These are phyloP conservation scores for Aspergillus ochraceus DNA, from an alignment of 2,329 filamentous ascomycete genomes.

Conservation along the genomic window DNA sequence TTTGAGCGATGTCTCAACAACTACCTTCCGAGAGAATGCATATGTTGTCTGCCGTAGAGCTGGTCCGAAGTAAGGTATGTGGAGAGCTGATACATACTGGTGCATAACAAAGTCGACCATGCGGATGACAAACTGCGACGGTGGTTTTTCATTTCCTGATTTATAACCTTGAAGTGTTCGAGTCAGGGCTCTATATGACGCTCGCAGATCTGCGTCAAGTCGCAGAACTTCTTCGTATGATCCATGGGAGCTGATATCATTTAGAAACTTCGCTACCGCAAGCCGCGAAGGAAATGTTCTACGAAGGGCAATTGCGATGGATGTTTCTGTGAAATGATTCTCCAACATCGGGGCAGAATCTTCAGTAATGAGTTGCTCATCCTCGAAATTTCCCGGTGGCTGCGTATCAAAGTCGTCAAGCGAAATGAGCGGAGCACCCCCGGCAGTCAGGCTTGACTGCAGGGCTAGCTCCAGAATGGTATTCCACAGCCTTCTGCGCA, in stretches of 20 bases:
- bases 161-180: conserved; percentile 24
- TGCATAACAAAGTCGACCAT: conserved; percentile 30
- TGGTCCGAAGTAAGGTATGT: conserved; percentile 28
- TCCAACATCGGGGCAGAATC: conserved; percentile 30
- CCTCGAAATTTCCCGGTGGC: conserved; percentile 41
- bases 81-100: conserved; percentile 29
- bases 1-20: conserved; percentile 51
- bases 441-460: conserved; percentile 38
- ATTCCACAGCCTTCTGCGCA: conserved; percentile 33
- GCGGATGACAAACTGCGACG: conserved; percentile 18
- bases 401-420: conserved; percentile 38
- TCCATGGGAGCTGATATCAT: conserved; percentile 20
- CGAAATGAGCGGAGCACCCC: conserved; percentile 36
- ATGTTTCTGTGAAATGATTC: conserved; percentile 33
- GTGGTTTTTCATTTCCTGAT: background rate
- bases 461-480: conserved; percentile 38
- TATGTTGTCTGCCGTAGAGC: conserved; percentile 24
- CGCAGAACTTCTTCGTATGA: conserved; percentile 26
- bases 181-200: conserved; percentile 45
- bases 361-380: conserved; percentile 36
- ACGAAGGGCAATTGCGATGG: conserved; percentile 37
- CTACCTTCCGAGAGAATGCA: conserved; percentile 53
- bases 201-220: conserved; percentile 46
- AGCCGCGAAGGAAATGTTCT: conserved; percentile 40
- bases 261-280: conserved; percentile 31